Evolutionary conservation across 2,329 filamentous ascomycete genomes (phyloP).

Genomic region (Esteya vermicola): DNA sequence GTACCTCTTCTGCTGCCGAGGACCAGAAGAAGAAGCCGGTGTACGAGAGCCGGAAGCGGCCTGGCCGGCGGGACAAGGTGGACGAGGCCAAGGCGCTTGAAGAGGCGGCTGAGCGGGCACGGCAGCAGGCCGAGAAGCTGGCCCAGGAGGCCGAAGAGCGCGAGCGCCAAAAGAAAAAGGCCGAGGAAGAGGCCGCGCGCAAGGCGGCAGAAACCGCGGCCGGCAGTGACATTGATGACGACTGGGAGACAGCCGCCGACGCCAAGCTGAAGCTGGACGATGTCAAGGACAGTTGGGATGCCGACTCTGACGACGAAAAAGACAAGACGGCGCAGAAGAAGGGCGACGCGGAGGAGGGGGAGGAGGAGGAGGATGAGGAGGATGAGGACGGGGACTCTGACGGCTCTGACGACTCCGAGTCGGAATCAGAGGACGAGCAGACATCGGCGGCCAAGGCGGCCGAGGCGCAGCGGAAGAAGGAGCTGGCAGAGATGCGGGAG

Average conservation of each 20-base stretch:
- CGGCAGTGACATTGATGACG: constrained; percentile 55
- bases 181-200: constrained; percentile 39
- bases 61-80: constrained; percentile 43
- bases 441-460: constrained; percentile 59
- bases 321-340: constrained; percentile 22
- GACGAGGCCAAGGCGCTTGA: constrained; percentile 69
- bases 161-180: constrained; percentile 37
- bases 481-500: constrained; percentile 76
- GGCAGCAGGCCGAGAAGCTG: constrained; percentile 51
- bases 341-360: constrained; percentile 4
- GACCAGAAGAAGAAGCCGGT: constrained; percentile 64
- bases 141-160: constrained; percentile 48
- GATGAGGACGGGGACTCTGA: constrained; percentile 2
- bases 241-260: constrained; percentile 78
- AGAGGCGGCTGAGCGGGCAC: constrained; percentile 62
- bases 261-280: constrained; percentile 49
- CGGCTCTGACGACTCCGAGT: constrained; percentile 17
- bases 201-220: constrained; percentile 34
- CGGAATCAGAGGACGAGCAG: constrained; percentile 53
- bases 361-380: constrained; percentile 30
- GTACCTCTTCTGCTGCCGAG: too few species aligned
- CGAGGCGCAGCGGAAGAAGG: constrained; percentile 66
- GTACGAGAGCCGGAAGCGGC: constrained; percentile 58
- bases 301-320: constrained; percentile 60
- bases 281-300: constrained; percentile 93